A percentile compares a stretch with the other conserved stretches of the same genome.
Conservation (phyloP, 192 early-diverging fungal genomes). For the Linnemannia schmuckeri region DNA sequence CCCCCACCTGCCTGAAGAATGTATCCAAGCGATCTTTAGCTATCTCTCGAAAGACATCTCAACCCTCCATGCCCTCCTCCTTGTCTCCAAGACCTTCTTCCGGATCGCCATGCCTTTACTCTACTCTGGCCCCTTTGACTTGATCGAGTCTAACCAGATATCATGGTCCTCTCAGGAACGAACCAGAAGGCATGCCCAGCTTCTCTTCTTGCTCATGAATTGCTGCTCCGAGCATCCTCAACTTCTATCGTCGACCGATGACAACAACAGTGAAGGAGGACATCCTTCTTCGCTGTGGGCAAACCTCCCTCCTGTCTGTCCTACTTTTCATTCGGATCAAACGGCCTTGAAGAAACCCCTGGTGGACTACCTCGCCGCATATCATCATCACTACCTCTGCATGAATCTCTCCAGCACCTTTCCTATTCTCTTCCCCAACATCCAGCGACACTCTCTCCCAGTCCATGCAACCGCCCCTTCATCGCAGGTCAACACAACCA, state of each 20-base stretch:
- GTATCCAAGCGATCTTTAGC: conserved; percentile 37
- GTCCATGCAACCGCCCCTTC: neutral
- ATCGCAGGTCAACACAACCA: conserved; percentile 9
- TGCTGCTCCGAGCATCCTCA: conserved; percentile 11
- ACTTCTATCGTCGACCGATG: neutral
- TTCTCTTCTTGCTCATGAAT: conserved; percentile 49
- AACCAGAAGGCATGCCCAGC: conserved; percentile 35
- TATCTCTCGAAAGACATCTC: conserved; percentile 28
- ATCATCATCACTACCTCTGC: conserved; percentile 33
- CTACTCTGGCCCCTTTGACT: conserved; percentile 37
- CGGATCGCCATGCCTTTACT: conserved; percentile 43
- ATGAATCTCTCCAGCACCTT: conserved; percentile 51
- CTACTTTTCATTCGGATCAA: conserved; percentile 10
- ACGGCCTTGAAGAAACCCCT: conserved; percentile 13
- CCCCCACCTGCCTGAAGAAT: conserved; percentile 40
- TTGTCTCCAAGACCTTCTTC: conserved; percentile 48
- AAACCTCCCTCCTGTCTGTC: conserved; percentile 31
- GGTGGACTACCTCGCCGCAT: conserved; percentile 42
- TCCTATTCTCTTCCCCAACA: conserved; percentile 41
- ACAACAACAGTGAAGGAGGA: neutral
- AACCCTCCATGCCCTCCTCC: conserved; percentile 28
- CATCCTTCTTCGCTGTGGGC: conserved; percentile 14
- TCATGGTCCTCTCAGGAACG: conserved; percentile 22
- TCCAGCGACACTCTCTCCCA: conserved; percentile 25
- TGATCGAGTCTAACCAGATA: conserved; percentile 29